Evolutionary conservation across 768 basidiomycete species (phyloP).

Genomic region (Ephemerocybe angulata): DNA sequence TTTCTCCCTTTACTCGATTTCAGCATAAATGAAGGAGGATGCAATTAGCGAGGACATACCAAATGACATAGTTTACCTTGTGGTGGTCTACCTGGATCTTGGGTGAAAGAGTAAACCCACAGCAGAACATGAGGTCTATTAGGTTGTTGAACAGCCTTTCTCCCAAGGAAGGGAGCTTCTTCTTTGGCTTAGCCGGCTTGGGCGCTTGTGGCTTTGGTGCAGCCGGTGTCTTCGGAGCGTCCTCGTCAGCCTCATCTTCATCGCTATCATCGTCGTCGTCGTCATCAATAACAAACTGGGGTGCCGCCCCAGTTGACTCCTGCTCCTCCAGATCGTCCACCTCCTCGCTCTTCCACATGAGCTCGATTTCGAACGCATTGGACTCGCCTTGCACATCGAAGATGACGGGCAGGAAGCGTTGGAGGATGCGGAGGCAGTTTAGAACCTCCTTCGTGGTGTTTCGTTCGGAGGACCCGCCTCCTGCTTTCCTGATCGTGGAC

Average conservation of each 20-base stretch:
- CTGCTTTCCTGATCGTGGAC: conserved; percentile 63
- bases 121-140: conserved; percentile 88
- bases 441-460: conserved; percentile 83
- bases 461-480: conserved; percentile 46
- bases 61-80: conserved; percentile 84
- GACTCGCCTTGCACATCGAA: conserved; percentile 77
- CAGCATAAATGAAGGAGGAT: background rate
- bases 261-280: conserved; percentile 61
- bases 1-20: conserved; percentile 66
- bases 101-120: conserved; percentile 86
- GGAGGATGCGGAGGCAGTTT: conserved; percentile 88
- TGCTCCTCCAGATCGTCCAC: conserved; percentile 33
- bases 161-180: conserved; percentile 68
- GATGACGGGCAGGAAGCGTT: conserved; percentile 85
- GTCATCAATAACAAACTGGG: conserved; percentile 88
- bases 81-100: conserved; percentile 74
- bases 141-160: conserved; percentile 77
- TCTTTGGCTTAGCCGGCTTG: conserved; percentile 31
- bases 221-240: conserved; percentile 20
- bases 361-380: conserved; percentile 69
- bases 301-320: conserved; percentile 21
- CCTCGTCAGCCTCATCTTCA: conserved; percentile 32
- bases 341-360: conserved; percentile 76
- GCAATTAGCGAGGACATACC: conserved; percentile 47
- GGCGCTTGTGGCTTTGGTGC: conserved; percentile 10